These are phyloP conservation scores for Stylosanthes scabra DNA, from an alignment of 331 rosid genomes.

Conservation along the genomic window DNA sequence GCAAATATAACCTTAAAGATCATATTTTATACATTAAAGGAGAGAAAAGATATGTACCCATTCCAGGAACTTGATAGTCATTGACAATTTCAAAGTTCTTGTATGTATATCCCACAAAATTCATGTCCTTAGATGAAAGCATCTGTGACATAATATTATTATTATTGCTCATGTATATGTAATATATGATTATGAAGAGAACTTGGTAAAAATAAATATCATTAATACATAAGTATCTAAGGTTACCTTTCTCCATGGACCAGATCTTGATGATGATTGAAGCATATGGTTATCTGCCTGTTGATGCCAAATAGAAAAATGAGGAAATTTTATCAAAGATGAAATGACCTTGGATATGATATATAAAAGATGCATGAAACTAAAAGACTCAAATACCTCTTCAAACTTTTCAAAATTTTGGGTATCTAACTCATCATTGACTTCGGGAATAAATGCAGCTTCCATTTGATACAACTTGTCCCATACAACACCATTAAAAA, in stretches of 20 bases:
- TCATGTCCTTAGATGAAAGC: slow-evolving; percentile 96
- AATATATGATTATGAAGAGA: neutral
- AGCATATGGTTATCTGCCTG: slow-evolving; percentile 62
- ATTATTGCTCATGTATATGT: neutral
- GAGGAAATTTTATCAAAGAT: slow-evolving; percentile 25
- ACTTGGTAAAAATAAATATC: neutral
- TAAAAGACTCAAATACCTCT: slow-evolving; percentile 64
- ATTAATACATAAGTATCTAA: slow-evolving; percentile 1
- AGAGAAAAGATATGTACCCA: slow-evolving; percentile 58
- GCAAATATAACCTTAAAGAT: too few species aligned
- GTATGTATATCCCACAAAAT: slow-evolving; percentile 94
- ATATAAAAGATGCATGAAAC: slow-evolving; percentile 32
- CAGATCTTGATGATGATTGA: slow-evolving; percentile 65
- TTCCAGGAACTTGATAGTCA: slow-evolving; percentile 98
- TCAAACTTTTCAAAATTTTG: slow-evolving; percentile 98
- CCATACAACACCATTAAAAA: slow-evolving; percentile 78
- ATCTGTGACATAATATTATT: slow-evolving; percentile 54
- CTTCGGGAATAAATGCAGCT: slow-evolving; percentile 96
- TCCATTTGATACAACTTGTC: slow-evolving; percentile 85
- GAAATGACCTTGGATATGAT: slow-evolving; percentile 20
- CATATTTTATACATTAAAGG: neutral
- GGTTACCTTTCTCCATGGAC: slow-evolving; percentile 98
- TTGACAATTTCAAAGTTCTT: slow-evolving; percentile 94
- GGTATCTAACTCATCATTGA: slow-evolving; percentile 92
- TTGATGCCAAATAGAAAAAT: slow-evolving; percentile 28